Conservation (phyloP, 352 stramenopile species). For the Phytophthora meadii region DNA sequence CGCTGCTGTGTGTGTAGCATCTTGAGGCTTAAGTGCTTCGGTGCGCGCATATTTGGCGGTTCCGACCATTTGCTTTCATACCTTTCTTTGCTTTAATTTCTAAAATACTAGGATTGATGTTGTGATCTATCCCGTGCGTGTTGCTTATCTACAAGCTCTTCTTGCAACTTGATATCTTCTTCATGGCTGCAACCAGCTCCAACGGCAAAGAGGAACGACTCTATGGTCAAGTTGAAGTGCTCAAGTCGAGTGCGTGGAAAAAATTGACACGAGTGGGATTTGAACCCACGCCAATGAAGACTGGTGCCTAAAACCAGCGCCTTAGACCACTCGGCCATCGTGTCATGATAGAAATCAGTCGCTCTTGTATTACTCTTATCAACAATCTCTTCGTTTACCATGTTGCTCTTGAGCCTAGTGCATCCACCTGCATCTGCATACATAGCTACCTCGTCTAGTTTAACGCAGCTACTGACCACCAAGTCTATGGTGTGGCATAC, state of each 20-base stretch:
- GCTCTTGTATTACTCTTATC: too few relatives aligned
- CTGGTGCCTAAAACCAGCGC: slow-evolving; percentile 10
- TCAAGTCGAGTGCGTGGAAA: background rate
- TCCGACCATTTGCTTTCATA: slow-evolving; percentile 25
- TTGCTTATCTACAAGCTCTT: background rate
- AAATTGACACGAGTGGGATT: slow-evolving; percentile 22
- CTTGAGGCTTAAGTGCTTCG: slow-evolving; percentile 71
- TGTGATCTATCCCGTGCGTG: slow-evolving; percentile 30
- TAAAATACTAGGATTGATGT: slow-evolving; percentile 48
- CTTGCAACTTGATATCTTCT: too few relatives aligned
- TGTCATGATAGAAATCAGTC: too few relatives aligned
- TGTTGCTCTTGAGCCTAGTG: background rate
- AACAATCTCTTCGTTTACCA: too few relatives aligned
- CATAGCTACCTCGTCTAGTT: background rate
- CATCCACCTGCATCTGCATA: background rate
- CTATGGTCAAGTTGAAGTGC: background rate
- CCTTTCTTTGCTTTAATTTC: slow-evolving; percentile 41
- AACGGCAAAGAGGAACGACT: too few relatives aligned
- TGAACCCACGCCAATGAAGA: slow-evolving; percentile 20
- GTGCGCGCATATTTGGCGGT: background rate
- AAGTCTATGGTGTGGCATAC: slow-evolving; percentile 2
- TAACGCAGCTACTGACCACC: background rate
- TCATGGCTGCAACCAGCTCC: too few relatives aligned
- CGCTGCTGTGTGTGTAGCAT: slow-evolving; percentile 5
- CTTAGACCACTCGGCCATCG: slow-evolving; percentile 17